Evolutionary conservation across 2,329 filamentous ascomycete genomes (phyloP), one percentile per base, ranked within the genome.

Genomic region (Paraphaeosphaeria minitans): DNA sequence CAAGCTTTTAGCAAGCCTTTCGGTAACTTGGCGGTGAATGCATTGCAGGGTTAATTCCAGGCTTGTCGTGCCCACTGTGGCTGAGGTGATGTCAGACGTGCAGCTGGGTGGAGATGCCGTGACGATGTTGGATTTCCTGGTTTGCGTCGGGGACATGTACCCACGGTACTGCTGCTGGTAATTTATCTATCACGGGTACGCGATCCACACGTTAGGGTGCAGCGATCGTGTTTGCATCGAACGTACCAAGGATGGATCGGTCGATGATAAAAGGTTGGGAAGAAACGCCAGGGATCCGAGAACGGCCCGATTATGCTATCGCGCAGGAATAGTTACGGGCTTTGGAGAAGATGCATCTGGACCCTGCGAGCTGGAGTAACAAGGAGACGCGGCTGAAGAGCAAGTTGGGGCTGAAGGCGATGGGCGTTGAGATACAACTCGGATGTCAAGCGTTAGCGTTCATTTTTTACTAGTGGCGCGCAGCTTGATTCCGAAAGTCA

Each of bases 1-100:
- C 60, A 75, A 74, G 71, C 72, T 59, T 39, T 68, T 53, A 58
- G 56, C 64, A 73, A 75, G 70, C 64, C 53, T 59, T 56, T 31
- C 14, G 13, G 33, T 1, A 19, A 47, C 71, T 75, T 73, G 68
- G 69, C 68, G 22, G 64, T 68, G 64, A 66, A 65, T 55, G 59
- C 29, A 16, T 22, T 39, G 42, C 37, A 31, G 21, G 41, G 41
- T 31, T 31, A 13, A 29, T 29, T 35, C 35, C 13, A 35, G n/a
- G 37, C 4, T 19, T 21, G 9, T 33, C 31, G 49, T 42, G 42
- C 57, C 29, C 52, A 54, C 53, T 53, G 57, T 56, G 57, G 49
- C 54, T 31, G 2, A 31, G 16, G 13, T 56, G 53, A 53, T 56
- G 53, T 56, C 42, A n/a, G 48, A 41, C 22, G 42, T 42, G 39